These are phyloP conservation scores for Russula vinacea DNA, from an alignment of 768 basidiomycete genomes.

Conservation along the genomic window DNA sequence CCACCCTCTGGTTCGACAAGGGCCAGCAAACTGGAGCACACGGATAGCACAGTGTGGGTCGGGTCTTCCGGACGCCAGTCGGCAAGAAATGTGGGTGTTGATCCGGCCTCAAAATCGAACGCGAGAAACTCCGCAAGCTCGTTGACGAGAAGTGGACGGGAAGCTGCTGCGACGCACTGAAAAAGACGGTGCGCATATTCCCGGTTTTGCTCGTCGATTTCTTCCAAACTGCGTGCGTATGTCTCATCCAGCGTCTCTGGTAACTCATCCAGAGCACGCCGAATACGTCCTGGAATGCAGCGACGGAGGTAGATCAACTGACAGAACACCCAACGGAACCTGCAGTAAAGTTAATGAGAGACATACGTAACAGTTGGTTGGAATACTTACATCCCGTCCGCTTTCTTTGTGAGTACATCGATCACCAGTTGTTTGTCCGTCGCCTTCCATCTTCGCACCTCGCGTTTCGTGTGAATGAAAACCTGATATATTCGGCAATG, in stretches of 20 bases:
- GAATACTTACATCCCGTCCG: not conserved
- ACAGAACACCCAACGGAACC: conserved; percentile 3
- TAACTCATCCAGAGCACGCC: not conserved
- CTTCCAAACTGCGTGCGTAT: not conserved
- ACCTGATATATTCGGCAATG: not conserved
- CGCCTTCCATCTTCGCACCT: not conserved
- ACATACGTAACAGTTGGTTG: too few relatives aligned
- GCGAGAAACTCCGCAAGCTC: conserved; percentile 9
- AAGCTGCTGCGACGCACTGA: conserved; percentile 1
- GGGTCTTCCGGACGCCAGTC: not conserved
- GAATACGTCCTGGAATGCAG: not conserved
- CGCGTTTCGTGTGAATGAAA: not conserved
- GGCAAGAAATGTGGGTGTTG: not conserved
- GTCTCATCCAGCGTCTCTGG: not conserved
- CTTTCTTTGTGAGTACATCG: not conserved
- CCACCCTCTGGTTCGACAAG: not conserved
- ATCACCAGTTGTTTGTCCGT: not conserved
- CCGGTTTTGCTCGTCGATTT: not conserved
- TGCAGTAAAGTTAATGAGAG: not conserved
- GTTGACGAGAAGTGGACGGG: not conserved
- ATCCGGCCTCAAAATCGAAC: not conserved
- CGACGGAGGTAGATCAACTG: not conserved
- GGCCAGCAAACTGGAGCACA: not conserved
- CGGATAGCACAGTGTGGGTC: not conserved
- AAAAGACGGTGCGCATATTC: not conserved